Evolutionary conservation across 768 basidiomycete species (phyloP).

Genomic region (Panaeolus papilionaceus): DNA sequence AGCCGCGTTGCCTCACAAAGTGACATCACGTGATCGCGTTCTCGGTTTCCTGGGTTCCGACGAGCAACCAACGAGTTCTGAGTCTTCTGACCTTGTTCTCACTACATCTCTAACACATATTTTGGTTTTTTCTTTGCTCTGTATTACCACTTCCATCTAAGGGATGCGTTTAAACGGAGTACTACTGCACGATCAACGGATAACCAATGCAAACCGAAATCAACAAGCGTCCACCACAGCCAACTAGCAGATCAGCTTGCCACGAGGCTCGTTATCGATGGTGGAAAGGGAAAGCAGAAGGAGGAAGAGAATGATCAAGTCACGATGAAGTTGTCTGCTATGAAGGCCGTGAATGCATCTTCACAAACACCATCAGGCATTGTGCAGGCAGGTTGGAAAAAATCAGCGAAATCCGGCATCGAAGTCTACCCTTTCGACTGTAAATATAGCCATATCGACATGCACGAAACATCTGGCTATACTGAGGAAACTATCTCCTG

Average conservation of each 20-base stretch:
- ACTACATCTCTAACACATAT: no score
- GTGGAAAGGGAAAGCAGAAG: slow-evolving; percentile 37
- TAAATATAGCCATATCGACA: slow-evolving; percentile 42
- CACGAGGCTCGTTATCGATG: slow-evolving; percentile 31
- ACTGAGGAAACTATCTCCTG: slow-evolving; percentile 52
- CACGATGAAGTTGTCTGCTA: slow-evolving; percentile 50
- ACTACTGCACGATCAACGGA: neutral
- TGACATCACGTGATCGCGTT: no score
- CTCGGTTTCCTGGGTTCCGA: no score
- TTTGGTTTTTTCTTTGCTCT: neutral
- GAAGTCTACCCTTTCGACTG: slow-evolving; percentile 36
- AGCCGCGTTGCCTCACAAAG: no score
- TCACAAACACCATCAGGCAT: slow-evolving; percentile 61
- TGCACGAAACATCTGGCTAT: slow-evolving; percentile 51
- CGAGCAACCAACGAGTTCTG: no score
- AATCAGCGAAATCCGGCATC: slow-evolving; percentile 32
- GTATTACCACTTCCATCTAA: no score
- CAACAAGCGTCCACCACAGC: slow-evolving; percentile 18
- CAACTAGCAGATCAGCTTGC: slow-evolving; percentile 37
- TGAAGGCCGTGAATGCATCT: slow-evolving; percentile 69
- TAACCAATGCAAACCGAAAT: slow-evolving; percentile 1
- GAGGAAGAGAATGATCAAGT: slow-evolving; percentile 31
- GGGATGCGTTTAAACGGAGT: neutral
- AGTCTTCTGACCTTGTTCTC: no score
- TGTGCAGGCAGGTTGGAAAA: slow-evolving; percentile 68